These are phyloP conservation scores for Lycium barbarum DNA, from an alignment of 257 asterid genomes.

Conservation along the genomic window DNA sequence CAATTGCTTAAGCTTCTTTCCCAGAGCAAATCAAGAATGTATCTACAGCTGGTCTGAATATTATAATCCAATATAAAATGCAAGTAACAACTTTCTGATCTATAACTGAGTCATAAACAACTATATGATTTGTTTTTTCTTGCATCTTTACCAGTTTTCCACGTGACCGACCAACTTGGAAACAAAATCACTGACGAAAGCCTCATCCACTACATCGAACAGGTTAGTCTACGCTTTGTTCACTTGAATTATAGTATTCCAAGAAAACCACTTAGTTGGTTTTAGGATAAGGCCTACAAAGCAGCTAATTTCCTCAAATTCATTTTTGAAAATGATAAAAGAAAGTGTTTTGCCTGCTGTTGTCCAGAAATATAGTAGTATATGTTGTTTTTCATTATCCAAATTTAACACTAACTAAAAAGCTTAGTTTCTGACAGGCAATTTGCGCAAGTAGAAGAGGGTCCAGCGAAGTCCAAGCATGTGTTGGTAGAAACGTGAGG, in stretches of 20 bases:
- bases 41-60: not conserved
- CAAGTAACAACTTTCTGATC: slow-evolving; percentile 26
- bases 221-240: slow-evolving; percentile 48
- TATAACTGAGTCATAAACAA: slow-evolving; percentile 36
- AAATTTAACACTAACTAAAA: not conserved
- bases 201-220: slow-evolving; percentile 62
- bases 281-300: not conserved
- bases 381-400: not conserved
- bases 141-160: slow-evolving; percentile 69
- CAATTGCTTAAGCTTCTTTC: not conserved
- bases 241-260: not conserved
- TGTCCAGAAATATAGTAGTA: not conserved
- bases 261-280: not conserved
- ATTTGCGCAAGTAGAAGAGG: slow-evolving; percentile 59
- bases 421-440: slow-evolving; percentile 45
- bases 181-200: slow-evolving; percentile 69
- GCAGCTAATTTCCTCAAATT: not conserved
- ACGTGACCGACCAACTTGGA: slow-evolving; percentile 80
- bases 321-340: not conserved
- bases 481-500: slow-evolving; percentile 35
- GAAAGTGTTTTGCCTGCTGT: not conserved
- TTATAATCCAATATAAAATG: slow-evolving; percentile 11
- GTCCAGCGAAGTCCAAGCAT: slow-evolving; percentile 38
- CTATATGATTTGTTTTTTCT: slow-evolving; percentile 37
- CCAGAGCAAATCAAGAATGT: slow-evolving; percentile 4